Conservation (phyloP, 805 yeast species). For the Metschnikowia sp. region DNA sequence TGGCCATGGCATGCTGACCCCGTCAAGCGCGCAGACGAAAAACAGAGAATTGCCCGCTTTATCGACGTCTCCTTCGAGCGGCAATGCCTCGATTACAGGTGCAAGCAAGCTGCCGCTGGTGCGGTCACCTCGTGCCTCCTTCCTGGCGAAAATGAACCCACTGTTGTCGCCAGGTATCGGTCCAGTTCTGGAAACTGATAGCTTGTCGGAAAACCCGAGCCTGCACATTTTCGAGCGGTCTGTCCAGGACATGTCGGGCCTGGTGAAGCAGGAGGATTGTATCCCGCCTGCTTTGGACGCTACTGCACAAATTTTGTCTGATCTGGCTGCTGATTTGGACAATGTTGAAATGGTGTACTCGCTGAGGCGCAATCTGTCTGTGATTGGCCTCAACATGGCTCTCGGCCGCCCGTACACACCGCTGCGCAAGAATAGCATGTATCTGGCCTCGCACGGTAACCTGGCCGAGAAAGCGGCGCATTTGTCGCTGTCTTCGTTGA, state of each 20-base stretch:
- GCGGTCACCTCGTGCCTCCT: slow-evolving; percentile 6
- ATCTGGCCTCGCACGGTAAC: slow-evolving; percentile 15
- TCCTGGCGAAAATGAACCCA: slow-evolving; percentile 2
- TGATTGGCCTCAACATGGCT: slow-evolving; percentile 46
- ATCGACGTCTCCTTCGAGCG: slow-evolving; percentile 13
- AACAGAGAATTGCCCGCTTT: slow-evolving; percentile 12
- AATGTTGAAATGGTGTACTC: slow-evolving; percentile 69
- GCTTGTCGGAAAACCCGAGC: slow-evolving; percentile 20
- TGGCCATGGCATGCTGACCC: slow-evolving; percentile 13
- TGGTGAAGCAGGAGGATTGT: slow-evolving; percentile 52
- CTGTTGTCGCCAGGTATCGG: slow-evolving; percentile 14
- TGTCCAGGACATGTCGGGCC: slow-evolving; percentile 34
- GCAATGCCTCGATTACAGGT: not conserved
- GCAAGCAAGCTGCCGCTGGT: slow-evolving; percentile 3
- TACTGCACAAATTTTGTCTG: slow-evolving; percentile 64
- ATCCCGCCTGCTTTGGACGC: slow-evolving; percentile 80
- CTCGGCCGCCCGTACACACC: slow-evolving; percentile 41
- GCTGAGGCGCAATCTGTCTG: slow-evolving; percentile 52
- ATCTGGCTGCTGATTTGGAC: slow-evolving; percentile 60
- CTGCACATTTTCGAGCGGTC: slow-evolving; percentile 40
- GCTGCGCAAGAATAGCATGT: slow-evolving; percentile 34
- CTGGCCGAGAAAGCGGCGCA: not conserved
- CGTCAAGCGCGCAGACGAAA: slow-evolving; percentile 7
- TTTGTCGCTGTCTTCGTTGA: slow-evolving; percentile 9
- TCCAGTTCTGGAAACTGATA: slow-evolving; percentile 13